A percentile compares a stretch with the other conserved stretches of the same genome.
Conservation (phyloP, 495 filamentous ascomycete species). For the Penicillium taxi region DNA sequence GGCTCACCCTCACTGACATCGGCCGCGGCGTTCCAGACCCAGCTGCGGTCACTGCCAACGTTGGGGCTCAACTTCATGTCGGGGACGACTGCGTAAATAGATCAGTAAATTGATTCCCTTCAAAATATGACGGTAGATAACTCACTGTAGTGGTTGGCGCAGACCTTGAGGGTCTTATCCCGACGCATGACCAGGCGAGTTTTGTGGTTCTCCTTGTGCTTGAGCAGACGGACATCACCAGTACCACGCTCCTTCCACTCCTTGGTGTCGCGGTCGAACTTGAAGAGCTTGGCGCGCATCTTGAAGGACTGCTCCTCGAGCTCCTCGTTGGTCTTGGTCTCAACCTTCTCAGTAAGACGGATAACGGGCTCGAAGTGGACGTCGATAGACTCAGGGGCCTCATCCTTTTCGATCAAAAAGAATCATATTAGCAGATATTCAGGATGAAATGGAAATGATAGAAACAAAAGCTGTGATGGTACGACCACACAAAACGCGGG, state of each 20-base stretch:
- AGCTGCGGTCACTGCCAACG: conserved; percentile 93
- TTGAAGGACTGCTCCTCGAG: conserved; percentile 95
- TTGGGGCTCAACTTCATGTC: conserved; percentile 99
- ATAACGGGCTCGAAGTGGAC: conserved; percentile 97
- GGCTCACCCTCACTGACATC: conserved; percentile 98
- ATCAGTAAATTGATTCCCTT: neutral
- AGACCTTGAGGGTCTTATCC: conserved; percentile 99
- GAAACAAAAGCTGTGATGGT: neutral
- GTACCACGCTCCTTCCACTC: conserved; percentile 99
- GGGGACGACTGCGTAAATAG: conserved; percentile 62
- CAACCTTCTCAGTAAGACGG: conserved; percentile 88
- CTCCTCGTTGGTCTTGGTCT: conserved; percentile 97
- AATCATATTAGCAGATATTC: neutral
- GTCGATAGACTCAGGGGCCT: conserved; percentile 74
- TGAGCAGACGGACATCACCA: conserved; percentile 89
- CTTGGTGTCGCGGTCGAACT: conserved; percentile 78
- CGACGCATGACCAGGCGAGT: conserved; percentile 96
- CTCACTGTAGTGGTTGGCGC: conserved; percentile 99
- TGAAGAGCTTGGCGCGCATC: conserved; percentile 99
- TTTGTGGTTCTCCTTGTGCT: conserved; percentile 98
- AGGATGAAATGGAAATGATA: neutral
- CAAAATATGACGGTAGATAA: no score
- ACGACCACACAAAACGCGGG: conserved; percentile 1
- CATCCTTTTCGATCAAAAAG: conserved; percentile 38
- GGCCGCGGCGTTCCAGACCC: conserved; percentile 98